Conservation (phyloP, 2,329 filamentous ascomycete species). For the Penicillium fuscoglaucum region DNA sequence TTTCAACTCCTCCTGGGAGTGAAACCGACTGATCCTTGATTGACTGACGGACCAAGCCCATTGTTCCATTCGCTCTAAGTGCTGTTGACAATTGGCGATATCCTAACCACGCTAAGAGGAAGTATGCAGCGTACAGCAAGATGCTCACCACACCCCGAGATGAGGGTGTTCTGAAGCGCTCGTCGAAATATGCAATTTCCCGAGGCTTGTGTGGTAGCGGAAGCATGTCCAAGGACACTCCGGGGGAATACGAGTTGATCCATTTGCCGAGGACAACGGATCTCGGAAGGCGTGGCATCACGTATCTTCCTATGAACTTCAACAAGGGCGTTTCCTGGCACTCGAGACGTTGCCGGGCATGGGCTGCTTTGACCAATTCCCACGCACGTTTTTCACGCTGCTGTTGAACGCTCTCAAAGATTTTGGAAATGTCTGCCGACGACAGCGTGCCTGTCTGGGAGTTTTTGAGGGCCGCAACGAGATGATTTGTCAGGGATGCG, state of each 20-base stretch:
- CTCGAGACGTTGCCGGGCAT: slow-evolving; percentile 18
- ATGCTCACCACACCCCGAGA: slow-evolving; percentile 1
- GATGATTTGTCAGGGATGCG: slow-evolving; percentile 19
- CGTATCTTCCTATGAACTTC: slow-evolving; percentile 12
- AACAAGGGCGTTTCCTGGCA: slow-evolving; percentile 18
- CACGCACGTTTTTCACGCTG: slow-evolving; percentile 15
- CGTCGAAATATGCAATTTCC: slow-evolving; percentile 14
- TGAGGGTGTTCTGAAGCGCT: slow-evolving; percentile 7
- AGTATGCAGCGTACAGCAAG: slow-evolving; percentile 4
- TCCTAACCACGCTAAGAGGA: slow-evolving; percentile 9
- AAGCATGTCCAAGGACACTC: slow-evolving; percentile 17
- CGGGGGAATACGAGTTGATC: slow-evolving; percentile 6
- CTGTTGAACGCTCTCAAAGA: slow-evolving; percentile 14
- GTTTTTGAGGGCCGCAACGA: slow-evolving; percentile 6
- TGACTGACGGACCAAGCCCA: slow-evolving; percentile 4
- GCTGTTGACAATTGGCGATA: slow-evolving; percentile 11
- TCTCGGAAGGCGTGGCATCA: slow-evolving; percentile 9
- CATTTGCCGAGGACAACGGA: neutral
- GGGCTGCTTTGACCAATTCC: slow-evolving; percentile 13
- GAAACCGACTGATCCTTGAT: neutral
- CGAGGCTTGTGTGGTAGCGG: slow-evolving; percentile 1
- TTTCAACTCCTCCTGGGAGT: neutral
- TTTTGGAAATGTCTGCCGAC: neutral
- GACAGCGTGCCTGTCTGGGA: neutral
- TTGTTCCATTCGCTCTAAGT: slow-evolving; percentile 12